Evolutionary conservation across 140 eudicot genomes (phyloP).

Genomic region (Oenanthe javanica): DNA sequence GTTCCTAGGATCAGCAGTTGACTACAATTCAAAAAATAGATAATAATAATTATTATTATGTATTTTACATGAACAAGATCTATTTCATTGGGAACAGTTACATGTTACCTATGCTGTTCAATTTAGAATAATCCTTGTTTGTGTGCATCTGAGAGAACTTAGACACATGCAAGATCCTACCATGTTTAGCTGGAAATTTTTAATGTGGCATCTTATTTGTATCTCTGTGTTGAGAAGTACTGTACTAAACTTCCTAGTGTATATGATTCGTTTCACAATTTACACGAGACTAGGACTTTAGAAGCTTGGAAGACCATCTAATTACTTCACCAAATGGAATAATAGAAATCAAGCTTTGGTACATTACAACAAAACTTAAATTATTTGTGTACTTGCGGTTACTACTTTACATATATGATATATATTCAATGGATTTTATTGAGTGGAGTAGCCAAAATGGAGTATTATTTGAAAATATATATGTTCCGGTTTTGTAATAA

Average conservation of each 20-base stretch:
- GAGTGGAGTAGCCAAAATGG: too few species aligned
- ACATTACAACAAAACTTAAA: background rate
- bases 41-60: background rate
- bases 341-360: background rate
- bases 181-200: background rate
- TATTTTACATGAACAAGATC: background rate
- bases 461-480: too few species aligned
- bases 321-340: background rate
- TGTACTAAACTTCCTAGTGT: too few species aligned
- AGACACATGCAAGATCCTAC: background rate
- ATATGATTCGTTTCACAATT: too few species aligned
- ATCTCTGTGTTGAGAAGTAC: background rate
- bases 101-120: background rate
- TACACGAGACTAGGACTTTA: background rate
- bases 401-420: background rate
- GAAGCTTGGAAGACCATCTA: background rate
- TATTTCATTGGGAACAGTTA: background rate
- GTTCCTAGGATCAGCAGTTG: background rate
- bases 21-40: background rate
- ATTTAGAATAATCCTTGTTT: background rate
- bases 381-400: background rate
- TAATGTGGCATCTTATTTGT: background rate
- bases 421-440: too few species aligned
- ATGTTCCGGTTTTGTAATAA: too few species aligned
- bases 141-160: background rate